Evolutionary conservation across 768 basidiomycete species (phyloP).

Genomic region (Podaxis pistillaris): DNA sequence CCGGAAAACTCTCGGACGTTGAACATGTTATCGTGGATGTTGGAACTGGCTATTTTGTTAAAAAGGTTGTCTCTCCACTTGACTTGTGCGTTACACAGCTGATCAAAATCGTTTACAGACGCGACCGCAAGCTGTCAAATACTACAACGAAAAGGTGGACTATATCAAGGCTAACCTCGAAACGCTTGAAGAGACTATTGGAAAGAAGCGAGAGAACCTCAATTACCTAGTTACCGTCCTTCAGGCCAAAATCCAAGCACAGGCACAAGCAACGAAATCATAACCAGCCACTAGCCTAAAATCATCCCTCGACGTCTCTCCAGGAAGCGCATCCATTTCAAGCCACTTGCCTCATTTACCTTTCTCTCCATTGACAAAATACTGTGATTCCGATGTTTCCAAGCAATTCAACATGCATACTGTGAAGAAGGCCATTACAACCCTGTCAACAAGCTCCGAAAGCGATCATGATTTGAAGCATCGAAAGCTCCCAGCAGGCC

Average conservation of each 20-base stretch:
- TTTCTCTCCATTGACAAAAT: neutral
- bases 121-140: conserved; percentile 72
- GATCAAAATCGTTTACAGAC: conserved; percentile 50
- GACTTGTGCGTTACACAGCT: neutral
- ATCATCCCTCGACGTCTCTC: neutral
- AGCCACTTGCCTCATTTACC: neutral
- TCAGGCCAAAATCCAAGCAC: conserved; percentile 54
- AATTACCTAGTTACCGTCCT: conserved; percentile 70
- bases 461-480: neutral
- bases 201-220: conserved; percentile 89
- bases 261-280: conserved; percentile 15
- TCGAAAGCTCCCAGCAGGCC: neutral
- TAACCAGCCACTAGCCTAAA: neutral
- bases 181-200: conserved; percentile 82
- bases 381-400: neutral
- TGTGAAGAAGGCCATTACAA: too few species aligned
- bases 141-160: conserved; percentile 80
- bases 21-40: conserved; percentile 93
- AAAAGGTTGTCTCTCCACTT: conserved; percentile 63
- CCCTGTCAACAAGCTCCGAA: neutral
- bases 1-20: conserved; percentile 80
- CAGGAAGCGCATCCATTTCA: neutral
- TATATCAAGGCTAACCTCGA: conserved; percentile 85
- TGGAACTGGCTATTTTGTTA: conserved; percentile 95
- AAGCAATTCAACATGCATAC: neutral